Evolutionary conservation across 495 filamentous ascomycete species (phyloP), one percentile per base, ranked within the genome.

Genomic region (Bryoglossum gracile): DNA sequence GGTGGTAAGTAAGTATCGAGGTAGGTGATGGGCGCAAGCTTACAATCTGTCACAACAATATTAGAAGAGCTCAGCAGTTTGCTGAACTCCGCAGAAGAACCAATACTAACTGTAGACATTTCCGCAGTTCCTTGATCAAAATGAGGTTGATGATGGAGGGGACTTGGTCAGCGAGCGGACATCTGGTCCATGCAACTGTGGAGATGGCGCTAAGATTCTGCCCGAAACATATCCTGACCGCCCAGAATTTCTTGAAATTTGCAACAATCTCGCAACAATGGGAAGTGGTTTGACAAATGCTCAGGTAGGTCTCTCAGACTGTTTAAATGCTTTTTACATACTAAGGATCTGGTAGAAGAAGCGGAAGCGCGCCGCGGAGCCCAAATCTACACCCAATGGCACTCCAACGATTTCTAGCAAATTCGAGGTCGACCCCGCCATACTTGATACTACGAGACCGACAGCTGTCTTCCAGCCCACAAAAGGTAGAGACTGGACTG

Each of bases 371-470:
- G 38, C 48, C 48, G 26, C 52, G 1, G 54, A 55, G 26, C 48
- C 48, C 25, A 55, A 61, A 46, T 17, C 30, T 3, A 24, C 10
- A 10, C 6, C 25, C 45, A 60, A 56, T 60, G 53, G 49, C 44
- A 53, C 17, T 1, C 36, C 28, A 11, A 6, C 36, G 33, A n/a
- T n/a, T n/a, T n/a, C n/a, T n/a, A n/a, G n/a, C n/a, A n/a, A n/a
- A n/a, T n/a, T n/a, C n/a, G n/a, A n/a, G n/a, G 24, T 5, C 21
- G 37, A 13, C 25, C 38, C 43, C 33, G 33, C 22, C 6, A 36
- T 28, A 5, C 48, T 71, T 2, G 68, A 77, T 50, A 82, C 75
- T 6, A 70, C 72, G 3, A 82, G 77, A 50, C 78, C 77, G 25
- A 74, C 78, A 1, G 77, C 75, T 1, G 56, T 77, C 8, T 82